These are phyloP conservation scores for Hypomontagnella monticulosa DNA, from an alignment of 495 filamentous ascomycete species.

Conservation along the genomic window DNA sequence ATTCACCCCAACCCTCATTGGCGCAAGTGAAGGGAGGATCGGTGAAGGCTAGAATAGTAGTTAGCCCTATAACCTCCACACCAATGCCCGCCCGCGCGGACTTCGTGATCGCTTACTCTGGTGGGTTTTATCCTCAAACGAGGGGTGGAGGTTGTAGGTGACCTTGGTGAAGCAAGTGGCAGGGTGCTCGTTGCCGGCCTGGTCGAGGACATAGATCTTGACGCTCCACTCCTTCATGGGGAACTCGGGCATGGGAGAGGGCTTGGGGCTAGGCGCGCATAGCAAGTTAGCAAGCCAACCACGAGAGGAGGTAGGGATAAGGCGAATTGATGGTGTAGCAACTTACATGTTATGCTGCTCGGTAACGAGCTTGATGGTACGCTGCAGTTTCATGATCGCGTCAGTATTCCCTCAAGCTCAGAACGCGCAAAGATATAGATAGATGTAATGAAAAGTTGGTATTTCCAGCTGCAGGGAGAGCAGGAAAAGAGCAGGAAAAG, in stretches of 20 bases:
- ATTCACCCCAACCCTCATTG: slow-evolving; percentile 99
- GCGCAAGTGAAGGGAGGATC: slow-evolving; percentile 87
- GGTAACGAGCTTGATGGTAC: slow-evolving; percentile 90
- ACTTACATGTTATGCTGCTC: slow-evolving; percentile 88
- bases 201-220: slow-evolving; percentile 68
- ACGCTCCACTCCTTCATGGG: slow-evolving; percentile 84
- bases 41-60: slow-evolving; percentile 69
- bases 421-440: background rate
- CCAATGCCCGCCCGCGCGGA: background rate
- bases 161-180: slow-evolving; percentile 91
- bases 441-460: background rate
- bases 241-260: slow-evolving; percentile 82
- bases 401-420: slow-evolving; percentile 31
- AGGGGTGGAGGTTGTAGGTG: slow-evolving; percentile 90
- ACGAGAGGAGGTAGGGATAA: slow-evolving; percentile 13
- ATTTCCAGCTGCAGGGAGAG: background rate
- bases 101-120: slow-evolving; percentile 72
- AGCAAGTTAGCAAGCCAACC: slow-evolving; percentile 28
- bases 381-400: slow-evolving; percentile 54
- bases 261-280: slow-evolving; percentile 63
- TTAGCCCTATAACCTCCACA: background rate
- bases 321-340: slow-evolving; percentile 1
- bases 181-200: slow-evolving; percentile 72
- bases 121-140: slow-evolving; percentile 77
- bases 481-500: background rate